A percentile compares a stretch with the other conserved stretches of the same genome.
Evolutionary conservation across 1,284 basidiomycete genomes (phyloP).

Genomic region (Coniophora puteana): DNA sequence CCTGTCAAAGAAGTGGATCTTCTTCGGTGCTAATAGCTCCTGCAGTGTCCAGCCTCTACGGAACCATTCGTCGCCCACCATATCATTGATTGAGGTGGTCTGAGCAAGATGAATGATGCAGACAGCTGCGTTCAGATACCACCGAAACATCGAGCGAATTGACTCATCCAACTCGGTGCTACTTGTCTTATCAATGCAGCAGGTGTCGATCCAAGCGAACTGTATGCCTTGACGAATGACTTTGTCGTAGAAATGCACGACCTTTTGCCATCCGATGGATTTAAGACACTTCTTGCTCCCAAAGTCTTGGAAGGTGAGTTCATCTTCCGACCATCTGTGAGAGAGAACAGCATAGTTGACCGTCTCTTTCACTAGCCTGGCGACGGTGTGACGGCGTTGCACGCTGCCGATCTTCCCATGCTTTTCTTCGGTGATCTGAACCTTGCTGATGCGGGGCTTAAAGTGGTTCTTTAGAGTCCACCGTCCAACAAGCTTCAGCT

Average conservation of each 20-base stretch:
- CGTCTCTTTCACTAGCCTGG: background rate
- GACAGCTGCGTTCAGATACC: background rate
- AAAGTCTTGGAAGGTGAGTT: background rate
- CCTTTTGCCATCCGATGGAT: background rate
- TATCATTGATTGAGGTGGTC: background rate
- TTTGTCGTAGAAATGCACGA: background rate
- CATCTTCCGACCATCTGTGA: background rate
- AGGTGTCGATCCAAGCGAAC: slow-evolving; percentile 1
- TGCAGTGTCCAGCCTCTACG: background rate
- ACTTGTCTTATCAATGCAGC: slow-evolving; percentile 3
- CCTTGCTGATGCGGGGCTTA: too few species aligned
- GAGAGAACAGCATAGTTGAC: background rate
- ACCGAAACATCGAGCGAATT: background rate
- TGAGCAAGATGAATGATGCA: background rate
- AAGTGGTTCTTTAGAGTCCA: too few species aligned
- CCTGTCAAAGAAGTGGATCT: background rate
- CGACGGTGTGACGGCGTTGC: too few species aligned
- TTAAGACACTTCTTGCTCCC: background rate
- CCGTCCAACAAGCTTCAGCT: too few species aligned
- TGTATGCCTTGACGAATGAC: background rate
- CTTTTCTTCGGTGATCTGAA: too few species aligned
- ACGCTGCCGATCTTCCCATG: too few species aligned
- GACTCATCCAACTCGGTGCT: slow-evolving; percentile 1
- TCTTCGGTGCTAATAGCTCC: background rate
- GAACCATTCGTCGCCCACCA: slow-evolving; percentile 1